phyloP scores from a whole-genome alignment of 1,284 basidiomycete species.

The Spongiforma sp. region DNA sequence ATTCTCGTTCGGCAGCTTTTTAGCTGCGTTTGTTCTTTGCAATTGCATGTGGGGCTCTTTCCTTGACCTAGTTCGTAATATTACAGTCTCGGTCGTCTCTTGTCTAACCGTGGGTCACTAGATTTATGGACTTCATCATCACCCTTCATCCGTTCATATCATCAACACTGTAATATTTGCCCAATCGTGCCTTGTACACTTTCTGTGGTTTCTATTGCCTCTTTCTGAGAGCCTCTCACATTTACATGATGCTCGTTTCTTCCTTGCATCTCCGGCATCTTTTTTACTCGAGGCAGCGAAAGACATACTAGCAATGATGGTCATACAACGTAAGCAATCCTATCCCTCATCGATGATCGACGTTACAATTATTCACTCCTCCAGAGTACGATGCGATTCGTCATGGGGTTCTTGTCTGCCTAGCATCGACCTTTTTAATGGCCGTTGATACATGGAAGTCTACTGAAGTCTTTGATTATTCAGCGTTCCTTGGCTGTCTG shows the following conservation, averaged over 20 bases:
- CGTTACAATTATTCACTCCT: not conserved
- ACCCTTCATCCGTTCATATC: conserved; percentile 18
- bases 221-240: conserved; percentile 7
- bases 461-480: conserved; percentile 6
- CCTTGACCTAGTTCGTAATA: conserved; percentile 29
- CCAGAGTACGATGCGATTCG: conserved; percentile 23
- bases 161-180: conserved; percentile 30
- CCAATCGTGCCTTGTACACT: conserved; percentile 23
- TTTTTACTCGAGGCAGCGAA: conserved; percentile 21
- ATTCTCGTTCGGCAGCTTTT: conserved; percentile 9
- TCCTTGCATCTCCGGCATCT: conserved; percentile 7
- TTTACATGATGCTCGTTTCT: conserved; percentile 8
- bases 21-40: conserved; percentile 24
- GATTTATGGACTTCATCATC: conserved; percentile 26
- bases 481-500: conserved; percentile 22
- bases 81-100: too few relatives aligned
- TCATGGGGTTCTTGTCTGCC: conserved; percentile 18
- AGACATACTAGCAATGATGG: conserved; percentile 15
- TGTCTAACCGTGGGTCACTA: too few relatives aligned
- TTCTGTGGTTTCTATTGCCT: conserved; percentile 13
- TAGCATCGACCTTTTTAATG: conserved; percentile 16
- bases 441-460: conserved; percentile 15
- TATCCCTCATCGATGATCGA: not conserved
- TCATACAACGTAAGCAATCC: conserved; percentile 30
- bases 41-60: conserved; percentile 23